Percentiles rank a stretch among this genome's conserved stretches.
Conservation (phyloP, 2,329 filamentous ascomycete genomes). For the Ilyonectria sp. region DNA sequence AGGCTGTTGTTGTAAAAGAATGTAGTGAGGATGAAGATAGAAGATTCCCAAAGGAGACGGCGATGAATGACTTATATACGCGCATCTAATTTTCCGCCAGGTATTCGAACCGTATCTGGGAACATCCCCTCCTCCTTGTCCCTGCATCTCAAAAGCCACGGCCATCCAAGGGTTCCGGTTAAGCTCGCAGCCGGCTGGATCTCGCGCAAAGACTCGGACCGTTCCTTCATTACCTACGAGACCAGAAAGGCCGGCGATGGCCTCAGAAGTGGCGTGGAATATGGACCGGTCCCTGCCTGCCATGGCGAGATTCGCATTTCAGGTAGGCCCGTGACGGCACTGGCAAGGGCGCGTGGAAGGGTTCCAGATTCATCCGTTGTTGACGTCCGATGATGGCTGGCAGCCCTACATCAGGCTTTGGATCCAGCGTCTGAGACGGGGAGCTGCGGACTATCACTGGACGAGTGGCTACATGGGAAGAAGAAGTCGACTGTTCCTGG, state of each 20-base stretch:
- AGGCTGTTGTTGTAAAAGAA: conserved; percentile 32
- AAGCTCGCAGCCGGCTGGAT: background rate
- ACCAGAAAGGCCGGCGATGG: conserved; percentile 15
- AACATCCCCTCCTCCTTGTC: background rate
- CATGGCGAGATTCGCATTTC: conserved; percentile 17
- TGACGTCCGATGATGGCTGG: background rate
- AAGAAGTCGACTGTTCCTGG: conserved; percentile 28
- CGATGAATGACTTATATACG: background rate
- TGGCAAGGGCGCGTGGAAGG: background rate
- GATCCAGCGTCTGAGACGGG: conserved; percentile 15
- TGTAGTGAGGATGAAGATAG: conserved; percentile 7
- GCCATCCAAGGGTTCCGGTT: background rate
- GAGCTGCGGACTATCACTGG: background rate
- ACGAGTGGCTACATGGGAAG: conserved; percentile 28
- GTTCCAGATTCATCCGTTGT: conserved; percentile 26
- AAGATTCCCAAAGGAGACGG: background rate
- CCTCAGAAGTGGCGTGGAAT: conserved; percentile 35
- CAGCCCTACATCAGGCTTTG: conserved; percentile 7
- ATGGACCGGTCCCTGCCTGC: conserved; percentile 8
- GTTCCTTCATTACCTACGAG: conserved; percentile 2
- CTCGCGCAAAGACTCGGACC: conserved; percentile 9
- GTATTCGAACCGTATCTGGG: background rate
- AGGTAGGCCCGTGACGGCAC: background rate
- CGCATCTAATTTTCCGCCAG: background rate
- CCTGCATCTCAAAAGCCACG: background rate